Evolutionary conservation across 2,329 filamentous ascomycete species (phyloP).

Genomic region (Scorias spongiosa): DNA sequence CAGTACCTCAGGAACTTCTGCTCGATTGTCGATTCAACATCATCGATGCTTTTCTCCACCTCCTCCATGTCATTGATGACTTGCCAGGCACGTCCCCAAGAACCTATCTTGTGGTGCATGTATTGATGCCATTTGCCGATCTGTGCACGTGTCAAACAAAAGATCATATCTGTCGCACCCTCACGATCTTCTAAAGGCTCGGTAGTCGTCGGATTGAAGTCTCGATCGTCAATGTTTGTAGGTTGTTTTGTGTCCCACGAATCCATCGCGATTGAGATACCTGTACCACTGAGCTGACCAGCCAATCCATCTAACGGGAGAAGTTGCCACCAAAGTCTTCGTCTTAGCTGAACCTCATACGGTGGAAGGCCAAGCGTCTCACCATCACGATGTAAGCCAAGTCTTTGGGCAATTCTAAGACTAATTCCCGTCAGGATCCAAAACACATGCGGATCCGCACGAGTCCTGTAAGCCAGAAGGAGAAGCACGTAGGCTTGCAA

Average conservation of each 20-base stretch:
- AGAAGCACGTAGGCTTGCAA: slow-evolving; percentile 55
- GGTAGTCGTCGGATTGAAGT: slow-evolving; percentile 28
- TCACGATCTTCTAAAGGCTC: slow-evolving; percentile 32
- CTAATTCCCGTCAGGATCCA: slow-evolving; percentile 51
- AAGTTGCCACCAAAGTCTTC: slow-evolving; percentile 49
- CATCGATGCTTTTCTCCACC: slow-evolving; percentile 18
- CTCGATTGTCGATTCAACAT: slow-evolving; percentile 28
- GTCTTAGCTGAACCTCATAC: slow-evolving; percentile 44
- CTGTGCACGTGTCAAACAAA: slow-evolving; percentile 28
- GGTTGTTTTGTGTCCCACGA: slow-evolving; percentile 20
- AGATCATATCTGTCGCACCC: slow-evolving; percentile 40
- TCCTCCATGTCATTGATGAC: slow-evolving; percentile 2
- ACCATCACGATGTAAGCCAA: slow-evolving; percentile 48
- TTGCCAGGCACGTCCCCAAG: not conserved
- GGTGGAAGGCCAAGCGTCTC: slow-evolving; percentile 32
- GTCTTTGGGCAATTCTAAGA: slow-evolving; percentile 43
- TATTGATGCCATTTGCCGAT: slow-evolving; percentile 25
- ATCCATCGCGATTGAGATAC: slow-evolving; percentile 13
- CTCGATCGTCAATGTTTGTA: slow-evolving; percentile 21
- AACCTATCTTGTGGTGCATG: not conserved
- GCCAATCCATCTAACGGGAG: slow-evolving; percentile 38
- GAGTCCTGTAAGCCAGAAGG: slow-evolving; percentile 27
- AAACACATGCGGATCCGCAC: slow-evolving; percentile 36
- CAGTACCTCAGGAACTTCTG: slow-evolving; percentile 30
- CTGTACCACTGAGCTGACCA: slow-evolving; percentile 17